These are phyloP conservation scores for Zopfia rhizophila DNA, from an alignment of 2,329 filamentous ascomycete species.

Conservation along the genomic window DNA sequence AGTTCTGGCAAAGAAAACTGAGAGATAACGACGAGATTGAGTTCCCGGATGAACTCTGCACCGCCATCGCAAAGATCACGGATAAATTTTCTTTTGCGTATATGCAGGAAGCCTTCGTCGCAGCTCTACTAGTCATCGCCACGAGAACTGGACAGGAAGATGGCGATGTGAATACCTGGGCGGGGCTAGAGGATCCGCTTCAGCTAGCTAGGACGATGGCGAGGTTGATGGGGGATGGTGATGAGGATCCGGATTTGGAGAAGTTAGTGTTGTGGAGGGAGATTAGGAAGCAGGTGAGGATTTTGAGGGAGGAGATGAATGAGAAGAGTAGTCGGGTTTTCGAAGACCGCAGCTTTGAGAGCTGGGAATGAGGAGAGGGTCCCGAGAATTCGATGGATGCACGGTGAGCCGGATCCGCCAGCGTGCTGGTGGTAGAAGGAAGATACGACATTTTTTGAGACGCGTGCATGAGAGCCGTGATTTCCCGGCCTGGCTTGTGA, in stretches of 20 bases:
- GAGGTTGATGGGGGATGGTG: slow-evolving; percentile 11
- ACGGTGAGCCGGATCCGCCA: too few species aligned
- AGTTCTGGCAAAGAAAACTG: slow-evolving; percentile 58
- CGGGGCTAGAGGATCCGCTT: slow-evolving; percentile 41
- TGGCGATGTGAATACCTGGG: slow-evolving; percentile 29
- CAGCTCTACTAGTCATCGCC: slow-evolving; percentile 51
- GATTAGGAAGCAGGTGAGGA: slow-evolving; percentile 56
- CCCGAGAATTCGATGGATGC: too few species aligned
- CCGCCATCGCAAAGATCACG: slow-evolving; percentile 54
- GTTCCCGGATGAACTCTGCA: slow-evolving; percentile 54
- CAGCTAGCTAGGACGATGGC: slow-evolving; percentile 11
- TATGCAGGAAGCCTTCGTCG: slow-evolving; percentile 58
- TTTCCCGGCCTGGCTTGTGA: too few species aligned
- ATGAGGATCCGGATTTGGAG: slow-evolving; percentile 43
- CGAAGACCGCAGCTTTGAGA: too few species aligned
- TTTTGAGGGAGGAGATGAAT: slow-evolving; percentile 54
- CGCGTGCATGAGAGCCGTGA: too few species aligned
- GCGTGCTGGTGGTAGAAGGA: too few species aligned
- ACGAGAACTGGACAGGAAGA: slow-evolving; percentile 29
- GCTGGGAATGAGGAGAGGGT: too few species aligned
- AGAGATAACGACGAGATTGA: slow-evolving; percentile 49
- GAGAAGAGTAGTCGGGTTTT: slow-evolving; percentile 12
- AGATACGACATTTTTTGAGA: too few species aligned
- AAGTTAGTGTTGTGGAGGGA: slow-evolving; percentile 53
- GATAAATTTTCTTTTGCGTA: slow-evolving; percentile 59